Base-by-base conservation (phyloP, 1,139 yeast genomes). In the Candida sp. region DNA sequence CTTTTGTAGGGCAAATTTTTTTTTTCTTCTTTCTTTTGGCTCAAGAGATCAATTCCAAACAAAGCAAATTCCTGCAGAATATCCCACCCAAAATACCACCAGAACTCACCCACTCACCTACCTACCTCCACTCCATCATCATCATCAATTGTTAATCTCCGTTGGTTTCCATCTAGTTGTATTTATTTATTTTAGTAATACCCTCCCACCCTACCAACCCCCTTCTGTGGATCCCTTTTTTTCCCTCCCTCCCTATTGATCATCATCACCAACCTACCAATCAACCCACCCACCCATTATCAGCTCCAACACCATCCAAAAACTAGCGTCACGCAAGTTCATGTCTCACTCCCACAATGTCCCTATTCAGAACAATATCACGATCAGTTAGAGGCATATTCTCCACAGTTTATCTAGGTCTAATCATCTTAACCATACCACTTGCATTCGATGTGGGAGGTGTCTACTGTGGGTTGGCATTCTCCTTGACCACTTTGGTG, bases 391-490 rank as follows among this genome's bases (percentile, higher is more conserved):
- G 75, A 51, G 70, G 67, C 49, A 47, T 81, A 26, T 73, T 85
- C 51, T 83, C 90, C 2, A 69, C 85, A 3, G 66, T 84, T 38
- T 87, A 88, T 64, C 76, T 91, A 50, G 71, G 84, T 12, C 80
- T 91, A 47, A 84, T 91, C 25, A 82, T 94, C 44, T 77, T 93
- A 35, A 89, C 98, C 1, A 88, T 94, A 17, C 98, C 98, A 5
- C 78, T 94, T 56, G 91, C 98, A n/a, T 94, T 94, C 69, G 97
- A 93, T 64, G 88, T 91, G 33, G 98, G 98, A 12, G 98, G 98
- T 1, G 80, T 87, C 31, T 80, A 84, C 50, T 93, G 98, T 69
- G 99, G 99, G 0, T 73, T 94, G 58, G 84, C 96, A 17, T 94
- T 86, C 65, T 89, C 98, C 2, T 83, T 90, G 46, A 86, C 97